phyloP scores from a whole-genome alignment of 2,329 filamentous ascomycete genomes.

The Aureobasidium sp. region DNA sequence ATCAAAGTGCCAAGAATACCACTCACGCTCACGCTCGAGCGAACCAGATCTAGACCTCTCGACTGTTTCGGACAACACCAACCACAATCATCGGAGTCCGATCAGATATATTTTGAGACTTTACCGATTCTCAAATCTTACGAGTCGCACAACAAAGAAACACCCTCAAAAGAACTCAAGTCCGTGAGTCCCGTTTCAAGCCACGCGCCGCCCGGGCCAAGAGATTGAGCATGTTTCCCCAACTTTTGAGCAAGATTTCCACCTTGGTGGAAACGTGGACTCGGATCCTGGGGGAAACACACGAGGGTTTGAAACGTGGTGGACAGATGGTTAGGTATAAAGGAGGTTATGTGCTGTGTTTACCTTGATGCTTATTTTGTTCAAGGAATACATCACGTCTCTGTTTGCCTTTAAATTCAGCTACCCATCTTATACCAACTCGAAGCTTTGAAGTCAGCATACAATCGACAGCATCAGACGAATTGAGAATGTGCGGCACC shows the following conservation, averaged over 20 bases:
- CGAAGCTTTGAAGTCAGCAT: neutral
- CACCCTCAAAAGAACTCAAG: neutral
- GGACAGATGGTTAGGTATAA: neutral
- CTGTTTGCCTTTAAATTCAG: neutral
- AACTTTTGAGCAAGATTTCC: neutral
- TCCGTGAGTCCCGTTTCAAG: neutral
- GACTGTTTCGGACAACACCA: no score
- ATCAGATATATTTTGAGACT: no score
- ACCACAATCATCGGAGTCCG: no score
- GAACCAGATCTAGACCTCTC: no score
- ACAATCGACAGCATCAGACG: neutral
- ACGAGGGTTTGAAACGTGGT: neutral
- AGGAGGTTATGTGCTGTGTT: neutral
- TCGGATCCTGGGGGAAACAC: neutral
- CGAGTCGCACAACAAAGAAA: neutral
- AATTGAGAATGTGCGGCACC: constrained; percentile 17
- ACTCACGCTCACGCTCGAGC: no score
- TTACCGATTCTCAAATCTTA: no score
- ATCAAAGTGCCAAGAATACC: no score
- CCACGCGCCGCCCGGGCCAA: neutral
- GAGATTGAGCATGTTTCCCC: neutral
- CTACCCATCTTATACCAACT: neutral
- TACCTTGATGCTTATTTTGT: neutral
- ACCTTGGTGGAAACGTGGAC: neutral
- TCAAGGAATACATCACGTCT: neutral